phyloP scores from a whole-genome alignment of 768 basidiomycete species.

The Infundibulicybe gibba region DNA sequence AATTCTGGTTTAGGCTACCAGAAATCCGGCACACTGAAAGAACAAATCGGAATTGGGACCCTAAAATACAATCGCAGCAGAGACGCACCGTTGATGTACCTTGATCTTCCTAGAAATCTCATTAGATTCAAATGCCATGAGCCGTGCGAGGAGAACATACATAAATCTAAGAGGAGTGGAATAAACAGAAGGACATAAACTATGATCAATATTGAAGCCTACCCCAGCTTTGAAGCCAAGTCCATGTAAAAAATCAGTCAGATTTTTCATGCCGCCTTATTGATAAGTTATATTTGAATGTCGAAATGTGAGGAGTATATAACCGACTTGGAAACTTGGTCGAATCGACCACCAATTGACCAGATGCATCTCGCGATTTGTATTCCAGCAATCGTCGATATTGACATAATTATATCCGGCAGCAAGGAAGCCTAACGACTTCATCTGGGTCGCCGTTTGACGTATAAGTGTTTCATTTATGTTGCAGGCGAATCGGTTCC shows the following conservation, averaged over 20 bases:
- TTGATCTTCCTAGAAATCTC: constrained; percentile 16
- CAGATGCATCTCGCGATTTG: constrained; percentile 14
- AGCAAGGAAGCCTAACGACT: constrained; percentile 15
- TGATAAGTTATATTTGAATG: too few relatives aligned
- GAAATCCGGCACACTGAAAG: constrained; percentile 17
- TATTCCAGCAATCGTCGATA: constrained; percentile 22
- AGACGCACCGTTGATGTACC: constrained; percentile 16
- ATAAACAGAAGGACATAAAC: neutral
- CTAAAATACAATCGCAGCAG: too few relatives aligned
- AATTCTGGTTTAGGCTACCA: constrained; percentile 21
- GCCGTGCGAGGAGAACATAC: constrained; percentile 3
- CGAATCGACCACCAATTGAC: constrained; percentile 13
- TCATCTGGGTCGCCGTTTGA: constrained; percentile 16
- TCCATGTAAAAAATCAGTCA: constrained; percentile 17
- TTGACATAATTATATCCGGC: constrained; percentile 21
- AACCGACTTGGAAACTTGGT: constrained; percentile 17
- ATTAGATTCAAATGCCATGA: neutral
- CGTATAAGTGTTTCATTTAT: constrained; percentile 19
- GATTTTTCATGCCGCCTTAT: constrained; percentile 16
- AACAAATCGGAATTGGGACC: neutral
- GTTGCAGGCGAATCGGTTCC: constrained; percentile 20
- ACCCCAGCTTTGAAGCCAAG: constrained; percentile 22
- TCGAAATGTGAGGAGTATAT: neutral
- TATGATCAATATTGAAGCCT: neutral
- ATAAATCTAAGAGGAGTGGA: constrained; percentile 11